Evolutionary conservation across 805 yeast genomes (phyloP).

Genomic region (Metschnikowia matae): DNA sequence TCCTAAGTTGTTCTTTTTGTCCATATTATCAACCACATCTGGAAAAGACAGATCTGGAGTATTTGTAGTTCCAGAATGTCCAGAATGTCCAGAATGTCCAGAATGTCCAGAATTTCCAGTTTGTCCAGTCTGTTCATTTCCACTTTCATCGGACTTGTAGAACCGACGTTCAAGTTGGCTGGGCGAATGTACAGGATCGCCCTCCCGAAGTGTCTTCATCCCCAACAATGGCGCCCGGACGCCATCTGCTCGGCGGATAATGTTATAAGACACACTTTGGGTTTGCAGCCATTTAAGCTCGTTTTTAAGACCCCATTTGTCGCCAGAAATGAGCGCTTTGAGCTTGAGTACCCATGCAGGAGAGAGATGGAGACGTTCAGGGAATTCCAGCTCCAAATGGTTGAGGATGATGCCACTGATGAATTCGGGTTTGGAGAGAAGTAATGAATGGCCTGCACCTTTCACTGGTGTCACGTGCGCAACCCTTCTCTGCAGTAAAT

Average conservation of each 20-base stretch:
- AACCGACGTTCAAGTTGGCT: slow-evolving; percentile 44
- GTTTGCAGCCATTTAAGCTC: slow-evolving; percentile 66
- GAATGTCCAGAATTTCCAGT: too few species aligned
- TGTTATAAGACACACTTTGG: slow-evolving; percentile 45
- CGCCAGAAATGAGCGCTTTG: slow-evolving; percentile 59
- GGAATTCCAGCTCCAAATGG: slow-evolving; percentile 48
- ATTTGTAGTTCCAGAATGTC: too few species aligned
- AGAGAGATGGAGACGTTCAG: slow-evolving; percentile 49
- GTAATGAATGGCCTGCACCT: slow-evolving; percentile 61
- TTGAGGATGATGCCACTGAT: slow-evolving; percentile 58
- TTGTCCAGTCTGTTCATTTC: too few species aligned
- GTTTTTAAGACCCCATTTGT: slow-evolving; percentile 77
- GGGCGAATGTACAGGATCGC: slow-evolving; percentile 61
- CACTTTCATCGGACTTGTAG: slow-evolving; percentile 10
- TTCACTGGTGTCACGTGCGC: slow-evolving; percentile 36
- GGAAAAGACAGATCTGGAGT: too few species aligned
- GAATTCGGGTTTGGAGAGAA: slow-evolving; percentile 60
- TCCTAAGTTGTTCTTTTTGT: too few species aligned
- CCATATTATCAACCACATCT: too few species aligned
- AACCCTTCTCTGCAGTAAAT: slow-evolving; percentile 22
- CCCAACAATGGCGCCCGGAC: slow-evolving; percentile 51
- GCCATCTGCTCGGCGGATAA: slow-evolving; percentile 26
- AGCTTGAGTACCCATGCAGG: slow-evolving; percentile 69
- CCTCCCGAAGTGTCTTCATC: slow-evolving; percentile 71
- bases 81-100: too few species aligned